phyloP scores from a whole-genome alignment of 2,329 filamentous ascomycete species.

The Fusarium stilboides region DNA sequence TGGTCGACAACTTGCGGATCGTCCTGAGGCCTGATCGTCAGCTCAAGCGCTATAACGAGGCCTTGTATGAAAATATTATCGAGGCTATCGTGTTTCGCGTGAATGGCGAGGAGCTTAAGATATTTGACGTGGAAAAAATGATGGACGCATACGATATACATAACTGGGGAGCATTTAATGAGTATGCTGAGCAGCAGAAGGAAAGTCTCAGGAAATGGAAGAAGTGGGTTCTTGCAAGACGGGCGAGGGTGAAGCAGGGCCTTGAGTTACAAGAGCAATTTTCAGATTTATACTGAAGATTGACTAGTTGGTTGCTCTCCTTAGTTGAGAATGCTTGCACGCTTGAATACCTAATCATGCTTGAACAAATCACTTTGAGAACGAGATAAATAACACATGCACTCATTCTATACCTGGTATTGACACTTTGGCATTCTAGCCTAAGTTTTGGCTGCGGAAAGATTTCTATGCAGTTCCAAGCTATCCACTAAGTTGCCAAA shows the following conservation, averaged over 20 bases:
- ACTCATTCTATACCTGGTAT: too few species aligned
- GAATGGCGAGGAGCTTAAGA: background rate
- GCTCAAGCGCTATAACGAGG: background rate
- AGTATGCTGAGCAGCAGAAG: background rate
- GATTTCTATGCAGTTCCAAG: too few species aligned
- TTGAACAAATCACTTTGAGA: too few species aligned
- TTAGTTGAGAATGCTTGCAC: too few species aligned
- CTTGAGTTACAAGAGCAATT: background rate
- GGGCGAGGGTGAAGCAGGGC: constrained; percentile 1
- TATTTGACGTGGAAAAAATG: background rate
- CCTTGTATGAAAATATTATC: background rate
- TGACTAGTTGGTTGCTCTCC: too few species aligned
- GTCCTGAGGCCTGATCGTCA: background rate
- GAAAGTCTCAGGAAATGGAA: background rate
- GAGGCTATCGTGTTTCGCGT: background rate
- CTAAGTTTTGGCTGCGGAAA: too few species aligned
- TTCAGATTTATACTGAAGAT: too few species aligned
- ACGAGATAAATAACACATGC: too few species aligned
- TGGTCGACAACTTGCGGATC: background rate
- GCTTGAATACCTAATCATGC: too few species aligned
- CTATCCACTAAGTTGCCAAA: too few species aligned
- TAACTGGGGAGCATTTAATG: background rate
- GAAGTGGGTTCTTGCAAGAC: background rate
- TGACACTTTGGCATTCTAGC: too few species aligned
- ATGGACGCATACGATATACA: background rate